Evolutionary conservation across 2,329 filamentous ascomycete species (phyloP).

Genomic region (Trichoderma endophyticum): DNA sequence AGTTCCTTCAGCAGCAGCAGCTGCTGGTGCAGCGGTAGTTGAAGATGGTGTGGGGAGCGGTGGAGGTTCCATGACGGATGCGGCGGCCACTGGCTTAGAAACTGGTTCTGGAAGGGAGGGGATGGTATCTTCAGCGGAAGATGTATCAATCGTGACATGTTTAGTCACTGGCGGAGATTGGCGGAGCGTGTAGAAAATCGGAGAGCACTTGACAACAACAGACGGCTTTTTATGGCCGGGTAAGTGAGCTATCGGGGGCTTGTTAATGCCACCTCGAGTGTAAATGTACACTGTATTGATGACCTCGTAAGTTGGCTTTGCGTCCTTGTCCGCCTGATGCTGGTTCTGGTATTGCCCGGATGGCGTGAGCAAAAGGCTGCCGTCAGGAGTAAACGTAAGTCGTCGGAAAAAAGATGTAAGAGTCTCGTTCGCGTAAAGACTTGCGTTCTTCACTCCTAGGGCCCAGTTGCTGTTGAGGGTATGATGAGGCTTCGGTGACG

Average conservation of each 20-base stretch:
- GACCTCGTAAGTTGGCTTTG: slow-evolving; percentile 76
- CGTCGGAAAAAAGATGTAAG: slow-evolving; percentile 95
- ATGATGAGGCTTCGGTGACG: slow-evolving; percentile 72
- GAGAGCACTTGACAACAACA: slow-evolving; percentile 91
- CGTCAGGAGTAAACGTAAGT: slow-evolving; percentile 91
- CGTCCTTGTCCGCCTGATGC: slow-evolving; percentile 61
- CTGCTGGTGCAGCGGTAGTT: slow-evolving; percentile 33
- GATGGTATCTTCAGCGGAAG: slow-evolving; percentile 80
- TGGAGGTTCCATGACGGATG: slow-evolving; percentile 79
- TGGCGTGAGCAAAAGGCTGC: slow-evolving; percentile 87
- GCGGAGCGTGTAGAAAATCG: slow-evolving; percentile 79
- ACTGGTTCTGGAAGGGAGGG: slow-evolving; percentile 80
- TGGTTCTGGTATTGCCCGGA: slow-evolving; percentile 92
- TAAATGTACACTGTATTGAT: slow-evolving; percentile 99
- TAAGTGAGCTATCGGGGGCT: slow-evolving; percentile 89
- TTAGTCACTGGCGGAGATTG: slow-evolving; percentile 67
- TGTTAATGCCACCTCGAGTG: slow-evolving; percentile 92
- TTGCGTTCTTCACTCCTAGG: slow-evolving; percentile 74
- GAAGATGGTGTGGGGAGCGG: slow-evolving; percentile 49
- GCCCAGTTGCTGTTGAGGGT: slow-evolving; percentile 51
- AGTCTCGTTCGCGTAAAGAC: slow-evolving; percentile 93
- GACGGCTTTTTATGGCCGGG: slow-evolving; percentile 98
- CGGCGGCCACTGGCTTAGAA: slow-evolving; percentile 55
- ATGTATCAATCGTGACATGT: slow-evolving; percentile 92
- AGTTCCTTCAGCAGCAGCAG: slow-evolving; percentile 39